Evolutionary conservation across 2,329 filamentous ascomycete genomes (phyloP), one percentile per base, ranked within the genome.

Genomic region (Didymella lethalis): DNA sequence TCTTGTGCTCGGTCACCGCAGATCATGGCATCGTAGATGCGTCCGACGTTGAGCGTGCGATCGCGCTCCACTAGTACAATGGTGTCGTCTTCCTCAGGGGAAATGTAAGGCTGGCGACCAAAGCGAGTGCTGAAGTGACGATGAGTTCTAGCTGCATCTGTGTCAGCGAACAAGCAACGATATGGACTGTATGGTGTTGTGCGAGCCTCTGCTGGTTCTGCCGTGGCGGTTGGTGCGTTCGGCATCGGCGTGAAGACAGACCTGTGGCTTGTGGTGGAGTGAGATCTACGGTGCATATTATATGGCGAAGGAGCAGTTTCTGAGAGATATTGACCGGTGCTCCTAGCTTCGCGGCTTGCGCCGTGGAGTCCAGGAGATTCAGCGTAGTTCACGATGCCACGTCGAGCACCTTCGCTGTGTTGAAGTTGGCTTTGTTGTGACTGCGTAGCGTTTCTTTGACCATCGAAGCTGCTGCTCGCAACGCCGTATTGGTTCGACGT

Each of bases 1-100:
- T 76, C 74, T 46, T 66, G 68, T 1, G 73, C 74, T 16, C 56
- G 55, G 36, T 75, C 71, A 1, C 65, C 58, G 41, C 70, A 64
- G 2, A 65, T 65, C 74, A 75, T 75, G 7, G 74, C 74, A 28
- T 73, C 65, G 58, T 75, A 76, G 23, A 75, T 75, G 3, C 71
- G 67, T 26, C 67, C 61, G 16, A 63, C 72, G 58, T 60, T n/a
- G 58, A 71, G 26, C 34, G 43, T 29, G 18, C 73, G 71, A 16
- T 67, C 38, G 0, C 38, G 36, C 41, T 67, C 66, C 7, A 72
- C 59, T 12, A 65, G 57, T 1, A 14, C 36, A 34, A 76, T 74
- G 1, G 69, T 63, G 1, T 51, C 28, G 29, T 76, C 73, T 5
- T 54, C 51, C 5, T 62, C 52, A 6, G 72, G 70, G 4, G 54